These are phyloP conservation scores for Nannizziopsis arthrosporioides DNA, from an alignment of 2,329 filamentous ascomycete genomes.

Conservation along the genomic window DNA sequence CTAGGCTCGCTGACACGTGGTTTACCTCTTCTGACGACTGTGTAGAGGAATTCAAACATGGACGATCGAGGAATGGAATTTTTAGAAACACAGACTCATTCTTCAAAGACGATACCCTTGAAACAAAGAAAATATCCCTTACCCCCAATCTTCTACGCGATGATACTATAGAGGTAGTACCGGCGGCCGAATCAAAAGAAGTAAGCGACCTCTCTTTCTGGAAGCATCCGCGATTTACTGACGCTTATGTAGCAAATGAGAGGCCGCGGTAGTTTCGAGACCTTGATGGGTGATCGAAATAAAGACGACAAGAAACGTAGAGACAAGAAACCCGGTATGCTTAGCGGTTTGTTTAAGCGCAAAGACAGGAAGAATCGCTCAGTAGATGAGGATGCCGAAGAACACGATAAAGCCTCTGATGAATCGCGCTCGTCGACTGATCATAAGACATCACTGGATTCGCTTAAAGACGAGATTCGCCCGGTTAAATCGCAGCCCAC, in stretches of 20 bases:
- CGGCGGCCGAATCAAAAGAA: constrained; percentile 30
- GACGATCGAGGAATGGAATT: constrained; percentile 66
- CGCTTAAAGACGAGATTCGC: constrained; percentile 29
- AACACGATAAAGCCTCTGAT: constrained; percentile 48
- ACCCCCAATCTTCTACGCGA: constrained; percentile 87
- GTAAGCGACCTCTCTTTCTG: constrained; percentile 18
- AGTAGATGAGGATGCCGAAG: constrained; percentile 39
- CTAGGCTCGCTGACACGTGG: too few relatives aligned
- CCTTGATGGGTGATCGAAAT: constrained; percentile 50
- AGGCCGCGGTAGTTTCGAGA: constrained; percentile 59
- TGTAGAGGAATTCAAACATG: constrained; percentile 16
- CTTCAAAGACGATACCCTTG: constrained; percentile 89
- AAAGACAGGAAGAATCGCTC: constrained; percentile 49
- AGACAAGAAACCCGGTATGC: constrained; percentile 59
- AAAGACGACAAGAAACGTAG: constrained; percentile 70
- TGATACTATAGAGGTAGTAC: constrained; percentile 41
- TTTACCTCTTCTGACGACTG: neutral
- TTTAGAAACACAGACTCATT: constrained; percentile 90
- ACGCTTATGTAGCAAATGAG: constrained; percentile 29
- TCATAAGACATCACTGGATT: constrained; percentile 37
- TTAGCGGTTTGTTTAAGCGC: constrained; percentile 57
- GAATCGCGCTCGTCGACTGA: constrained; percentile 41
- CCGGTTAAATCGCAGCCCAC: constrained; percentile 20
- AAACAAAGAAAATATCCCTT: constrained; percentile 93
- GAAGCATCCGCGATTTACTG: neutral